Evolutionary conservation across 441 rosid genomes (phyloP).

Genomic region (Rhodomyrtus psidioides): DNA sequence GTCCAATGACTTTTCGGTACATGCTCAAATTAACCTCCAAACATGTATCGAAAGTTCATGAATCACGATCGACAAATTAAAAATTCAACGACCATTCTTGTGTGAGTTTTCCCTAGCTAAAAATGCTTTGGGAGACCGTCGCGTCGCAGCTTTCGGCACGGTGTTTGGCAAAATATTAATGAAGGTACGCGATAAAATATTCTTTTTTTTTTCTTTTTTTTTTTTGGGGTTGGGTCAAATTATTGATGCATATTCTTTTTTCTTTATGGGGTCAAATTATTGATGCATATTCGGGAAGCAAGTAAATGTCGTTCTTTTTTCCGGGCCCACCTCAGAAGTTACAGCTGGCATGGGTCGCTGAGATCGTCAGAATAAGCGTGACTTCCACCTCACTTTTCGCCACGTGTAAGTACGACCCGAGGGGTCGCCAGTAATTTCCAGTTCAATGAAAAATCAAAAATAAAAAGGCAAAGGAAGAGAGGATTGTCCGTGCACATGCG

Average conservation of each 20-base stretch:
- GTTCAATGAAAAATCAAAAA: neutral
- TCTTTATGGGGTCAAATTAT: no score
- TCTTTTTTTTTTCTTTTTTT: no score
- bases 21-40: no score
- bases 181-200: no score
- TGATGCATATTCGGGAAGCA: neutral
- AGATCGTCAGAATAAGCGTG: neutral
- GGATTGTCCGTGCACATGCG: no score
- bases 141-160: neutral
- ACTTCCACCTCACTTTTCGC: neutral
- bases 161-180: neutral
- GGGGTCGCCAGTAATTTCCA: neutral
- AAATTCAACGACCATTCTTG: no score
- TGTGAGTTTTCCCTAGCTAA: no score
- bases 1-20: no score
- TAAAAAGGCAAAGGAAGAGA: neutral
- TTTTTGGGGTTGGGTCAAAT: no score
- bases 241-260: neutral
- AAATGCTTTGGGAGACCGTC: neutral
- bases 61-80: no score
- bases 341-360: neutral
- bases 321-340: neutral
- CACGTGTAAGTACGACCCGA: neutral
- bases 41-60: no score
- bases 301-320: neutral